These are phyloP conservation scores for Oenanthe javanica DNA, from an alignment of 140 eudicot genomes.

Conservation along the genomic window DNA sequence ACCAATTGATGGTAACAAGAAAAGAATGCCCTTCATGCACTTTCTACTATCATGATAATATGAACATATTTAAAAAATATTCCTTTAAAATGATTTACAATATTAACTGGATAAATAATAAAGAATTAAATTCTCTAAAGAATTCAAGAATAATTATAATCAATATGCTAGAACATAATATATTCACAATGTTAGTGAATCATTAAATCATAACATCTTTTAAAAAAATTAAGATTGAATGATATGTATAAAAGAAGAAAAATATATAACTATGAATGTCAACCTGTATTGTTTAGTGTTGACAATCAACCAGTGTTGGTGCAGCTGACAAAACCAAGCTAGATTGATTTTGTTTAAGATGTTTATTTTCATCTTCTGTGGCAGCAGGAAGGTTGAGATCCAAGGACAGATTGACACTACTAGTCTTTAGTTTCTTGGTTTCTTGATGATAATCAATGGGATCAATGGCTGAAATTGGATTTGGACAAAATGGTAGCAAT, in stretches of 20 bases:
- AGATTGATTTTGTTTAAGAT: conserved; percentile 10
- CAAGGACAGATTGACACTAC: conserved; percentile 34
- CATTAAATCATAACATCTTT: not conserved
- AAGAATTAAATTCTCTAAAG: not conserved
- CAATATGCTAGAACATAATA: conserved; percentile 17
- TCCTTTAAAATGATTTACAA: not conserved
- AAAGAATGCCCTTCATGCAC: conserved; percentile 37
- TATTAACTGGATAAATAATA: not conserved
- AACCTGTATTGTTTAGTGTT: conserved; percentile 39
- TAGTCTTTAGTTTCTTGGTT: conserved; percentile 18
- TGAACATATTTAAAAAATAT: not conserved
- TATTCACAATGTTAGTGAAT: conserved; percentile 15
- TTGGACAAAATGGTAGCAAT: conserved; percentile 22
- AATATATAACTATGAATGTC: conserved; percentile 7
- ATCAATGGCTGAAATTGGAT: conserved; percentile 6
- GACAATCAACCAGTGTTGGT: conserved; percentile 67
- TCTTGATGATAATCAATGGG: not conserved
- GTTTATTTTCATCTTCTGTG: conserved; percentile 39
- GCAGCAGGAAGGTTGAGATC: conserved; percentile 94
- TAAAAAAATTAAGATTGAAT: conserved; percentile 14
- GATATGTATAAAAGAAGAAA: conserved; percentile 21
- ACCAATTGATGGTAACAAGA: conserved; percentile 30
- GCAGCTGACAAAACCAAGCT: conserved; percentile 43
- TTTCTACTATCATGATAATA: conserved; percentile 22
- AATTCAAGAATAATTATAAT: not conserved